A percentile compares a stretch with the other conserved stretches of the same genome.
phyloP scores from a whole-genome alignment of 108 stramenopile genomes.

The Parietichytrium sp. region DNA sequence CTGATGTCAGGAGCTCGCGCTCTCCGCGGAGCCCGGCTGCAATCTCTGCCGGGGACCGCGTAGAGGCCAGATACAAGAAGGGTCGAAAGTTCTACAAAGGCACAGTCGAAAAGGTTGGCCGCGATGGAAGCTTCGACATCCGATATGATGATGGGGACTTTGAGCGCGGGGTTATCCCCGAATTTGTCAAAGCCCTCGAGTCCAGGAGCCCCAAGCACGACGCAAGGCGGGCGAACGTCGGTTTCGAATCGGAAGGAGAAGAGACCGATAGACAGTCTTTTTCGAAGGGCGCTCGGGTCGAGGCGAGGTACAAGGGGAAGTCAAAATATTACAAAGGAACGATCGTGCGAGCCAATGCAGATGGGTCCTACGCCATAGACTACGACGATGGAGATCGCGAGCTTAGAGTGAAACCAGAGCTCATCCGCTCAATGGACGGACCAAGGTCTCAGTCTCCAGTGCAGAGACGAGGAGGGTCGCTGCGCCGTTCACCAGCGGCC shows the following conservation, averaged over 20 bases:
- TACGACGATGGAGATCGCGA: conserved; percentile 45
- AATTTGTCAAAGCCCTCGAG: conserved; percentile 40
- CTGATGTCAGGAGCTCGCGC: too few species aligned
- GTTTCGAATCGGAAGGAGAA: conserved; percentile 19
- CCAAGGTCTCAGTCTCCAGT: neutral
- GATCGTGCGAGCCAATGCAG: conserved; percentile 31
- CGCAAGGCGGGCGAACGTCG: conserved; percentile 43
- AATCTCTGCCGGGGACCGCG: conserved; percentile 43
- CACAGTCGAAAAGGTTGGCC: conserved; percentile 41
- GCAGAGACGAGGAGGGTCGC: neutral
- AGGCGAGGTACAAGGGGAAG: conserved; percentile 27
- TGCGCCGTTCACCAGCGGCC: neutral
- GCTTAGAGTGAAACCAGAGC: conserved; percentile 8
- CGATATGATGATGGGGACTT: conserved; percentile 63
- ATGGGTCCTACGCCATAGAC: conserved; percentile 38
- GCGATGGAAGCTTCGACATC: conserved; percentile 60
- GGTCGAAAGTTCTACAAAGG: conserved; percentile 50
- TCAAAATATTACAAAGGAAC: conserved; percentile 4
- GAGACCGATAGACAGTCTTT: neutral
- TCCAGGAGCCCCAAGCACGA: conserved; percentile 35
- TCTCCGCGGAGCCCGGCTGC: neutral
- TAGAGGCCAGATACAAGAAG: conserved; percentile 60
- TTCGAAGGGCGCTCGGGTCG: conserved; percentile 39
- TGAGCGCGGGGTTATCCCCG: conserved; percentile 46
- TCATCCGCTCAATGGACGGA: neutral